Conservation (phyloP, 2,329 filamentous ascomycete species). For the Stylonectria norvegica region DNA sequence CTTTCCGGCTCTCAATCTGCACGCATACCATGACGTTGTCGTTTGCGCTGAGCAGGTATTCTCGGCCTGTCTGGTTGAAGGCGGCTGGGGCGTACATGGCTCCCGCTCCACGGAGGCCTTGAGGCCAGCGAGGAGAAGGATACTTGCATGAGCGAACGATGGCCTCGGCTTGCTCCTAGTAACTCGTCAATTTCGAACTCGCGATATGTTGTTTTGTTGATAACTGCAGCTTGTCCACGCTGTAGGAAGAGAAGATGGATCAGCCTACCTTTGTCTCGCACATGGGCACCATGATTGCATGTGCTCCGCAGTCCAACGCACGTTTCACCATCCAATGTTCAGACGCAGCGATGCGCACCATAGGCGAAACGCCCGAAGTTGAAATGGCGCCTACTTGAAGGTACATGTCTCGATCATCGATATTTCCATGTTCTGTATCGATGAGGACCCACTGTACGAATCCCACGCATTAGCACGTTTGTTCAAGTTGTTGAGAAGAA, state of each 20-base stretch:
- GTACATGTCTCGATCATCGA: conserved; percentile 42
- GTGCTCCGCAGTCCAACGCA: conserved; percentile 29
- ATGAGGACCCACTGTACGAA: conserved; percentile 49
- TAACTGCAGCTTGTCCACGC: neutral
- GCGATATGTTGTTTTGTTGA: too few species aligned
- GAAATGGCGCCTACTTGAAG: conserved; percentile 44
- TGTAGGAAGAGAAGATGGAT: neutral
- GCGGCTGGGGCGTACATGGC: conserved; percentile 28
- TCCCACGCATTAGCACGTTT: neutral
- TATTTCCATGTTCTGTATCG: conserved; percentile 43
- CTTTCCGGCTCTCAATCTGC: conserved; percentile 15
- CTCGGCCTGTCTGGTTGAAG: conserved; percentile 27
- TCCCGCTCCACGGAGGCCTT: conserved; percentile 27
- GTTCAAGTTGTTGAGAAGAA: neutral
- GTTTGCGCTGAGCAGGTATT: conserved; percentile 25
- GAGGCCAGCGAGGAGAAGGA: conserved; percentile 19
- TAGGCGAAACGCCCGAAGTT: conserved; percentile 31
- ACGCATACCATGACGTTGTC: conserved; percentile 23
- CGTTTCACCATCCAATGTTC: conserved; percentile 33
- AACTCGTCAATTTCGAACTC: neutral
- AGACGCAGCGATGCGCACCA: conserved; percentile 13
- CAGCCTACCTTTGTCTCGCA: conserved; percentile 24
- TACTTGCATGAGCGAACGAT: conserved; percentile 27
- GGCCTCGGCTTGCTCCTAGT: conserved; percentile 22
- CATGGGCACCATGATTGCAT: conserved; percentile 31